Evolutionary conservation across 78 protist genomes (phyloP).

Genomic region (Dictyostelium brefeldianum): DNA sequence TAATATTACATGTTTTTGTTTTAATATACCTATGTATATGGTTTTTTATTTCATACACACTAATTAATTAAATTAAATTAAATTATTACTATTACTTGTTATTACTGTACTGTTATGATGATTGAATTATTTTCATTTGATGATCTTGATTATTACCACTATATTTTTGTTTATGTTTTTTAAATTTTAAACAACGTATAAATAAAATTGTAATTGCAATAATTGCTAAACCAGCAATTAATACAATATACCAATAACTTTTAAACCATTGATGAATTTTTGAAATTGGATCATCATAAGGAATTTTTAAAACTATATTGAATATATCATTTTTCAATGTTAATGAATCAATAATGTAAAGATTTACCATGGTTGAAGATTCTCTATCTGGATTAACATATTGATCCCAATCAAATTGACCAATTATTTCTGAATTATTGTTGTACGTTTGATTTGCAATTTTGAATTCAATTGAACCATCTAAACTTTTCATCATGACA

Average conservation of each 20-base stretch:
- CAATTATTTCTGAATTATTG: background rate
- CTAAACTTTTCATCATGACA: background rate
- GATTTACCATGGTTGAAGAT: background rate
- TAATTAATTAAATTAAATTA: too few species aligned
- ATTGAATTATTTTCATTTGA: background rate
- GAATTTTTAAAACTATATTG: background rate
- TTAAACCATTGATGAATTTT: constrained; percentile 8
- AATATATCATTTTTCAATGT: background rate
- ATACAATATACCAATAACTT: constrained; percentile 32
- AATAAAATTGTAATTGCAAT: background rate
- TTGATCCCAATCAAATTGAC: background rate
- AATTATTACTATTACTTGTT: too few species aligned
- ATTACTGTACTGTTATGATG: too few species aligned
- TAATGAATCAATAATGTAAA: background rate
- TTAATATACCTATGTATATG: background rate
- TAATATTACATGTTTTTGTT: background rate
- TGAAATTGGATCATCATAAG: background rate
- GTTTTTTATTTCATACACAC: too few species aligned
- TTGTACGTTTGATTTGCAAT: background rate
- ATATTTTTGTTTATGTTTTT: too few species aligned
- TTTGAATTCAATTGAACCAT: too few species aligned
- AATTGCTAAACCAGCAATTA: constrained; percentile 6
- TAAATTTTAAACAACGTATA: background rate
- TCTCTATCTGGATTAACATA: background rate
- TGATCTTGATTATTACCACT: background rate